phyloP scores from a whole-genome alignment of 805 yeast genomes.

The Sugiyamaella qingdaonensis region DNA sequence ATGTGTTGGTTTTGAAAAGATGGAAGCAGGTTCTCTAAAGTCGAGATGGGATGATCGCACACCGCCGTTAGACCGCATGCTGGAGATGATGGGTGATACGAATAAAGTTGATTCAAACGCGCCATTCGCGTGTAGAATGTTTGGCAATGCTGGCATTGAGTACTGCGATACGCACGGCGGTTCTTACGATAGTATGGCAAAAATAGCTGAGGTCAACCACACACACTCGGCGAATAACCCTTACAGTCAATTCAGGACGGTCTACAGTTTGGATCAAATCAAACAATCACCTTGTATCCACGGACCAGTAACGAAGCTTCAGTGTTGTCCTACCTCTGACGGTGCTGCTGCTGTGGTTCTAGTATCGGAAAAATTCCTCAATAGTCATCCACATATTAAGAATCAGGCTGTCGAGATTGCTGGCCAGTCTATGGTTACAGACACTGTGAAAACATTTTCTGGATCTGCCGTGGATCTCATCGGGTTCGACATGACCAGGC shows the following conservation, averaged over 20 bases:
- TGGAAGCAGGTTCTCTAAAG: slow-evolving; percentile 25
- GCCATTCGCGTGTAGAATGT: slow-evolving; percentile 24
- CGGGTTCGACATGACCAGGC: slow-evolving; percentile 24
- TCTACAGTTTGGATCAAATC: slow-evolving; percentile 25
- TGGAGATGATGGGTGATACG: slow-evolving; percentile 20
- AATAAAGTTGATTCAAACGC: slow-evolving; percentile 15
- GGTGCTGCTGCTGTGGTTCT: slow-evolving; percentile 27
- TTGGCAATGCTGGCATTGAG: slow-evolving; percentile 25
- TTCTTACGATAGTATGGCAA: slow-evolving; percentile 20
- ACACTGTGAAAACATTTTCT: slow-evolving; percentile 20
- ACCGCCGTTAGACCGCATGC: slow-evolving; percentile 18
- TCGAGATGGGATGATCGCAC: slow-evolving; percentile 24
- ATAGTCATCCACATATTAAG: slow-evolving; percentile 21
- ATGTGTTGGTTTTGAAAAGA: slow-evolving; percentile 26
- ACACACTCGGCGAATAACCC: slow-evolving; percentile 26
- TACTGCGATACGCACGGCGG: slow-evolving; percentile 20
- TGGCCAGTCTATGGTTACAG: slow-evolving; percentile 23
- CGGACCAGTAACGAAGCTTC: slow-evolving; percentile 23
- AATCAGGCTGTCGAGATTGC: slow-evolving; percentile 26
- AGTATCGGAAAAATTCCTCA: slow-evolving; percentile 24
- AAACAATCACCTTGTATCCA: slow-evolving; percentile 22
- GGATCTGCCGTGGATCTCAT: slow-evolving; percentile 21
- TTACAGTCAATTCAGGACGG: slow-evolving; percentile 24
- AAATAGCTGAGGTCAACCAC: slow-evolving; percentile 25
- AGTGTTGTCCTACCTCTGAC: slow-evolving; percentile 28